Evolutionary conservation across 2,329 filamentous ascomycete species (phyloP), one percentile per base, ranked within the genome.

Genomic region (Camillea tinctor): DNA sequence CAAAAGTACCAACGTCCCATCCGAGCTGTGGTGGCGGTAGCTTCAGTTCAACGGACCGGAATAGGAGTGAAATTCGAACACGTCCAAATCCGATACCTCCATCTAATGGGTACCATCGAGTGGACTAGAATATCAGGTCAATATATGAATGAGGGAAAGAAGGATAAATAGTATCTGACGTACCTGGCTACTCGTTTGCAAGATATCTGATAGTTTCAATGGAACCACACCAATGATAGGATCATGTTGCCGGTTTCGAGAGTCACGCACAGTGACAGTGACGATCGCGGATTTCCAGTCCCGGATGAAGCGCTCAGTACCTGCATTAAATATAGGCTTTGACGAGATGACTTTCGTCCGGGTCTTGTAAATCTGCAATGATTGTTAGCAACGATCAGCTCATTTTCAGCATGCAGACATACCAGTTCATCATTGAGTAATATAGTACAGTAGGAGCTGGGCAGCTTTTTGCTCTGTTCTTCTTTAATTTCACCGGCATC

Each of bases 291-390:
- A 95, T 64, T 92, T 85, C 95, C 95, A 99, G 72, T 99, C 94
- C 21, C 94, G 89, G 26, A 98, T 80, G 69, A 98, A 98, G 13
- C 90, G 86, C 72, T 99, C 95, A 0, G 93, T 97, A 61, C 94
- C 94, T 2, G 95, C 93, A 68, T 98, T 97, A 83, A 97, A 98
- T 65, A 98, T 97, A 1, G 95, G 95, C 73, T 96, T 93, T 56
- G 92, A 96, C 40, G 91, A 96, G 7, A 96, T 90, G 3, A 93
- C 93, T 80, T 99, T 98, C 40, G 92, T 87, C 70, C 95, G 87
- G n/a, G 94, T 98, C 71, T 94, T 93, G 80, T 97, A 98, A 19
- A 93, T 82, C 71, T 72, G 40, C 40, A 58, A 40, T 77, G 83
- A 66, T 52, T 44, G 20, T 26, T 22, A 60, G 52, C 66, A 63